These are phyloP conservation scores for Sclerotiophoma versabilis DNA, from an alignment of 2,329 filamentous ascomycete species.

Conservation along the genomic window DNA sequence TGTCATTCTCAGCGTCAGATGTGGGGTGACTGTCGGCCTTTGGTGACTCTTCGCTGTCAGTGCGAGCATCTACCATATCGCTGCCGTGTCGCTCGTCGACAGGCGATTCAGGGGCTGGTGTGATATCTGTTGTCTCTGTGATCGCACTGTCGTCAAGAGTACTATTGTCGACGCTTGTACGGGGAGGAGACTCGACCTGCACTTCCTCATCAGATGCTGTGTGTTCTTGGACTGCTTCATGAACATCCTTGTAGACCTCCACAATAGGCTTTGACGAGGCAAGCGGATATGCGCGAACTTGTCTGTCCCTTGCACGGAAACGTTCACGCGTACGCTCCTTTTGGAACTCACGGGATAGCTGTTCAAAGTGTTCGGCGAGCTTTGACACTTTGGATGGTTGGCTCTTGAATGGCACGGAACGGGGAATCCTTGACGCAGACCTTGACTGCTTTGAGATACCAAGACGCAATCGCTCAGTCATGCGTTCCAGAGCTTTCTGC, in stretches of 20 bases:
- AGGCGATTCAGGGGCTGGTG: slow-evolving; percentile 45
- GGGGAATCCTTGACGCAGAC: slow-evolving; percentile 75
- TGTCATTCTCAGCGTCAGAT: slow-evolving; percentile 60
- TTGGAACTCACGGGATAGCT: slow-evolving; percentile 94
- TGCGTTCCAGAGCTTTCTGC: slow-evolving; percentile 66
- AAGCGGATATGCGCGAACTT: slow-evolving; percentile 83
- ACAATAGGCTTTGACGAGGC: slow-evolving; percentile 95
- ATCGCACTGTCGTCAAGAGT: slow-evolving; percentile 45
- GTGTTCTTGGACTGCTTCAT: slow-evolving; percentile 87
- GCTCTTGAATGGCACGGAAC: slow-evolving; percentile 76
- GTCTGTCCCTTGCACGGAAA: slow-evolving; percentile 77
- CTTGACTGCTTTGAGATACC: slow-evolving; percentile 67
- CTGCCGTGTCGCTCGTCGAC: slow-evolving; percentile 39
- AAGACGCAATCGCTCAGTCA: slow-evolving; percentile 75
- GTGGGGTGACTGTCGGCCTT: slow-evolving; percentile 47
- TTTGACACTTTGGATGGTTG: slow-evolving; percentile 83
- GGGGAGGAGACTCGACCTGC: slow-evolving; percentile 40
- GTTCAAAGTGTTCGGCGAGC: slow-evolving; percentile 95
- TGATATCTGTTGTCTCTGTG: slow-evolving; percentile 43
- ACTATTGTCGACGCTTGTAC: slow-evolving; percentile 47
- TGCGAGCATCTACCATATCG: slow-evolving; percentile 20
- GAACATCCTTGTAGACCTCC: slow-evolving; percentile 92
- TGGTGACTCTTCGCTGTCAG: slow-evolving; percentile 36
- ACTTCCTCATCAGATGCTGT: slow-evolving; percentile 71
- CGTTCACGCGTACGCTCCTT: slow-evolving; percentile 89